Percentiles rank a stretch among this genome's conserved stretches.
phyloP scores from a whole-genome alignment of 2,329 filamentous ascomycete genomes.

The Colletotrichum sojae region DNA sequence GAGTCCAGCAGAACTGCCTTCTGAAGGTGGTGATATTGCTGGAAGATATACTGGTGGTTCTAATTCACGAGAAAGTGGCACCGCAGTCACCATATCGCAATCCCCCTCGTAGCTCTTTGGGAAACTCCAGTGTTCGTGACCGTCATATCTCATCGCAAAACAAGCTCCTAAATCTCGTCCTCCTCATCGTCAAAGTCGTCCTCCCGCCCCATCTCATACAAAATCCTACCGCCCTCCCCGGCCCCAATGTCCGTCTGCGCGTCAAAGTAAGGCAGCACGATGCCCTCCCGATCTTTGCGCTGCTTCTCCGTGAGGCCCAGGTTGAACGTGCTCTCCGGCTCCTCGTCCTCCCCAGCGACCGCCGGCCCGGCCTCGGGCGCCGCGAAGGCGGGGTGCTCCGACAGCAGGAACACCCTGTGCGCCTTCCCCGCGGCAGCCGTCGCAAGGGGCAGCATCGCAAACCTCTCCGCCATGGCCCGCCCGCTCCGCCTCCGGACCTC shows the following conservation, averaged over 20 bases:
- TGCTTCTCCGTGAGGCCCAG: conserved; percentile 93
- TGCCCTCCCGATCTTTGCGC: conserved; percentile 85
- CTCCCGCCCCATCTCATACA: conserved; percentile 97
- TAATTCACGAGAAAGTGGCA: background rate
- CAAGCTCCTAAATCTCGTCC: conserved; percentile 79
- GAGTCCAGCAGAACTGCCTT: background rate
- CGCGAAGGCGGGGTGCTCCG: conserved; percentile 82
- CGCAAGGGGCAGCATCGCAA: conserved; percentile 60
- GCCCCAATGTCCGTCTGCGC: conserved; percentile 85
- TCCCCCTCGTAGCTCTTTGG: background rate
- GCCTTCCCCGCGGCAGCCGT: conserved; percentile 29
- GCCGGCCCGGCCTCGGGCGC: conserved; percentile 55
- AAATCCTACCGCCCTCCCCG: conserved; percentile 90
- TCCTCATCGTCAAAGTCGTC: conserved; percentile 98
- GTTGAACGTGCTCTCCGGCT: conserved; percentile 84
- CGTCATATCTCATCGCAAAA: background rate
- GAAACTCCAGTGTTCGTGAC: background rate
- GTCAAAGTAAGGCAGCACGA: conserved; percentile 96
- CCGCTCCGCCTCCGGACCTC: conserved; percentile 90
- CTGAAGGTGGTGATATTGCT: background rate
- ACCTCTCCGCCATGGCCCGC: conserved; percentile 79
- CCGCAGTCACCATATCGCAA: background rate
- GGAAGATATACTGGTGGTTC: background rate
- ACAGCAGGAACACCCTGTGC: conserved; percentile 72
- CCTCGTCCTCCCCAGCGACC: conserved; percentile 58